Evolutionary conservation across 1,284 basidiomycete species (phyloP), one percentile per base, ranked within the genome.

Genomic region (Cryptococcus sp.): DNA sequence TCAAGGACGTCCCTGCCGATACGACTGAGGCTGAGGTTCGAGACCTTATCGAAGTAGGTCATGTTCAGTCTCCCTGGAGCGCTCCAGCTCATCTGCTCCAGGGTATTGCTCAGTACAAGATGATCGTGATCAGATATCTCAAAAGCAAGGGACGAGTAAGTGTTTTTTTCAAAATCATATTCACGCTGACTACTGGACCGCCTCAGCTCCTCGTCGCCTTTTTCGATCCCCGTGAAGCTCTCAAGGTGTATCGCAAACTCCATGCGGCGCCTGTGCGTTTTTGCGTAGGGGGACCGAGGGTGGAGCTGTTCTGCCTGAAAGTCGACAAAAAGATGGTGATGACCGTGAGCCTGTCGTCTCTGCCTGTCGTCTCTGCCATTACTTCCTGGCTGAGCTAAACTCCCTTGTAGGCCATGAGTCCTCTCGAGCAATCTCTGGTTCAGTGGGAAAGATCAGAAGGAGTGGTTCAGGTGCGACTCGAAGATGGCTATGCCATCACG

Each of bases 141-240:
- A 30, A 56, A 19, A 58, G 49, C 11, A 63, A 57, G 40, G 74
- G 74, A 16, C 63, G 52, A 49, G 74, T 75, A 38, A 51, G 72
- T 61, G 3, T 22, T 25, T 10, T 3, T 19, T 53, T 48, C n/a
- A 35, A 20, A 19, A 47, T 20, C 35, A 47, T 13, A n/a, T n/a
- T 5, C 27, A 45, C 7, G 43, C 47, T 59, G 46, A 55, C 47
- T 49, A 2, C 15, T 23, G 35, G 20, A 16, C 39, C n/a, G 3
- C 8, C 13, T n/a, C 27, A 78, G 76, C 58, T 76, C 22, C 59
- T 77, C 13, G 59, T 73, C 2, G 62, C 58, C 35, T 76, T 77
- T 62, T 66, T 65, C 48, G 76, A 78, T 63, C 56, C 70, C 7
- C 68, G 76, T 15, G 57, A 75, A 35, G 67, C 74, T 1, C 5